Base-by-base conservation (phyloP, 73 alveolate genomes). In the Paramecium sexaurelia region DNA sequence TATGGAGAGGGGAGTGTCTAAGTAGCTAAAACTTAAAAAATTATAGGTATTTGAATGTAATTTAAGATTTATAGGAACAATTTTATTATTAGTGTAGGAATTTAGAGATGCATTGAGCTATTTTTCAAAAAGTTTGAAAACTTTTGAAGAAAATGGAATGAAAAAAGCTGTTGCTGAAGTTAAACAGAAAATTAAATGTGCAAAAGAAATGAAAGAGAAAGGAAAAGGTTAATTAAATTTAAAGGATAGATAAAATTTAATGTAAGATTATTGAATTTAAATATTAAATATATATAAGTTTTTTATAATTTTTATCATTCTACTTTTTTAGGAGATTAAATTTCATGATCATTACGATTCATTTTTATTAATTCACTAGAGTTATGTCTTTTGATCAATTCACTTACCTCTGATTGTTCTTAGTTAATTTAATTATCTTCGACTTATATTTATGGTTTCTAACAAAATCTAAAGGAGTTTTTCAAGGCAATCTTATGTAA, bases 1-100 rank as follows among this genome's bases (percentile, higher is more conserved):
- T 95, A 95, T 92, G 99, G 99, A 2, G 98, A 95, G 33, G 92
- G 94, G 6, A 73, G 95, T 41, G 92, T 85, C 8, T 95, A 96
- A 85, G 95, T 95, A 24, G 99, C 96, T 1, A 96, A 95, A 67
- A 95, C 98, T 24, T 91, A 92, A 92, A 96, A 95, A 68, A 95
- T 96, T 29, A 96, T 96, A 40, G 99, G 94, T 61, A 88, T 19
- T 20, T 17, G 1, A 8, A 17, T 19, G 2, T 17, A 40, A 5
- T 27, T 15, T 29, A 78, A 41, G 19, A 4, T 15, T 17, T 4
- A n/a, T 40, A 78, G 90, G 99, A 24, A 95, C 98, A 22, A 91
- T 95, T 32, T 69, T 86, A 32, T 84, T 95, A 39, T 87, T 94
- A 15, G 67, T 92, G 15, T 91, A 87, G 27, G 95, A 94, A 66